Base-by-base conservation (phyloP, 306 rosid genomes). In the Mimosa pudica region DNA sequence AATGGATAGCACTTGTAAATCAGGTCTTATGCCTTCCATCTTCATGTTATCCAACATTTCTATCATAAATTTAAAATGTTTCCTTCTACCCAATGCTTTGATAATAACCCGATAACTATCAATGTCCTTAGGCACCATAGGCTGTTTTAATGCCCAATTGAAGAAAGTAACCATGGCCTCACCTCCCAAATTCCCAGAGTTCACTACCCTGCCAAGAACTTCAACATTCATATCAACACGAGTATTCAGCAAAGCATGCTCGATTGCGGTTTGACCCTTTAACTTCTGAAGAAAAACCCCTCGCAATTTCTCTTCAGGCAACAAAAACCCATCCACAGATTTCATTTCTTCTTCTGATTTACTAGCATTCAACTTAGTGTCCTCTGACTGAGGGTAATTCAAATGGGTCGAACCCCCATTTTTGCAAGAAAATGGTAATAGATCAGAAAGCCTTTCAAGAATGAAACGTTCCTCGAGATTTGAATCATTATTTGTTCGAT, bases 251-350 rank as follows among this genome's bases (percentile, higher is more conserved):
- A 94, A 84, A 70, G 97, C 92, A 4, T 47, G 81, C 80, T 92
- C 91, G 68, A 88, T 87, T 76, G 93, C 90, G 24, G 88, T 62
- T 68, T 71, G 86, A 49, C 98, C 97, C 71, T 74, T 90, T 79
- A 94, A 82, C 51, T 85, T 94, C 82, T 88, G 97, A 65, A 92
- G 94, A 77, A 94, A 94, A 71, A 90, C 82, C 6, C 98, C 98
- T 1, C 94, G 89, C 6, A 94, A 66, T 82, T 89, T 92, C 58
- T 94, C 98, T 68, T 87, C 93, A 0, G 97, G 90, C 46, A 77
- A 78, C 69, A 94, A 58, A 78, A 88, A 89, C 12, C 87, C 97
- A 74, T 94, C 97, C 7, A 80, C 89, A 2, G 84, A 60, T 75
- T 84, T 81, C 7, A 8, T 41, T 69, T 80, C 68, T 7, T 62